These are phyloP conservation scores for Mycena olivaceomarginata DNA, from an alignment of 768 basidiomycete genomes.

Conservation along the genomic window DNA sequence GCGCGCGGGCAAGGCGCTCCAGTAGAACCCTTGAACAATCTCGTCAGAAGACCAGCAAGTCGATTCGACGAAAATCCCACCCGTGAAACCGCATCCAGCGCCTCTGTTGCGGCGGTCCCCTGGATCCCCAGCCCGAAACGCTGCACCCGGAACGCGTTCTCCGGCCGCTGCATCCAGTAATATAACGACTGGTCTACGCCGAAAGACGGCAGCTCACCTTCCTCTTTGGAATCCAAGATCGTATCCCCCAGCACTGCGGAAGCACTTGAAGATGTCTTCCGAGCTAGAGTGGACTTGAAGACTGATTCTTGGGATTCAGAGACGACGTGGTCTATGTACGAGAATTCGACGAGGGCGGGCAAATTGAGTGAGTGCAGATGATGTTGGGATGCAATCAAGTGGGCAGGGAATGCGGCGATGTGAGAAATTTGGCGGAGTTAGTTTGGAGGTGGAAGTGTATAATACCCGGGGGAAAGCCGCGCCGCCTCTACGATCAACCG, in stretches of 20 bases:
- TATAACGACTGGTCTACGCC: not conserved
- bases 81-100: conserved; percentile 31
- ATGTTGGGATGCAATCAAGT: no score
- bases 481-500: no score
- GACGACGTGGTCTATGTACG: not conserved
- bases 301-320: not conserved
- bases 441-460: no score
- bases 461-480: no score
- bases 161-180: conserved; percentile 29
- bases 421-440: no score
- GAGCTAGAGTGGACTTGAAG: conserved; percentile 22
- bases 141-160: not conserved
- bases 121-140: conserved; percentile 31
- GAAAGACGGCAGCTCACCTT: not conserved
- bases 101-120: conserved; percentile 28
- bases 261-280: conserved; percentile 33
- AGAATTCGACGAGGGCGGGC: not conserved
- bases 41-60: not conserved
- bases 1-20: not conserved
- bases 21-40: not conserved
- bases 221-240: not conserved
- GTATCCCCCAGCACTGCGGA: not conserved
- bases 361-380: no score
- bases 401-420: no score
- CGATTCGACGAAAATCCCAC: not conserved